phyloP scores from a whole-genome alignment of 2,329 filamentous ascomycete genomes.

The Aspergillus proliferans region DNA sequence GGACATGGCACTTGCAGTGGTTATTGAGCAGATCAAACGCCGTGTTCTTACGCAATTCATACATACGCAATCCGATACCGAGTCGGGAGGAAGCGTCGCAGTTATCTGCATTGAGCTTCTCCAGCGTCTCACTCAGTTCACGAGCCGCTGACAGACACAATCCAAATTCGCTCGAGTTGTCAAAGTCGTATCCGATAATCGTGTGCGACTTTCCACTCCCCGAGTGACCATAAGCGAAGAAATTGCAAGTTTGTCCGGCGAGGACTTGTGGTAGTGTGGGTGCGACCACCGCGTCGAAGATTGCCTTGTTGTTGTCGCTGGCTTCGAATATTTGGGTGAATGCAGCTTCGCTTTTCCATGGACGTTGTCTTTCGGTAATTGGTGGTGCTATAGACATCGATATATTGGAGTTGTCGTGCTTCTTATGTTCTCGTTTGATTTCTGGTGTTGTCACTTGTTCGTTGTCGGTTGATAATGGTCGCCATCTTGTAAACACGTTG shows the following conservation, averaged over 20 bases:
- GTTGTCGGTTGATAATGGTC: not conserved
- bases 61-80: constrained; percentile 36
- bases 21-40: constrained; percentile 40
- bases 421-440: not conserved
- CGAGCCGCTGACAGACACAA: constrained; percentile 33
- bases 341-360: constrained; percentile 21
- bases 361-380: not conserved
- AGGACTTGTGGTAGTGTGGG: constrained; percentile 30
- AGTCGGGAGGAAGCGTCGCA: constrained; percentile 11
- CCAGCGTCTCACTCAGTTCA: constrained; percentile 21
- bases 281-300: constrained; percentile 28
- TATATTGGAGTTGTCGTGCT: not conserved
- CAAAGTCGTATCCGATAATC: constrained; percentile 39
- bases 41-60: constrained; percentile 37
- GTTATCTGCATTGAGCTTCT: constrained; percentile 16
- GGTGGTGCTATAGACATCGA: not conserved
- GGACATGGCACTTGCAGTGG: constrained; percentile 33
- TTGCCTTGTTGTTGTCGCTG: constrained; percentile 16
- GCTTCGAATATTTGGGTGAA: constrained; percentile 19
- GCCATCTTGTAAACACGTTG: not conserved
- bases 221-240: constrained; percentile 42
- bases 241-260: constrained; percentile 33
- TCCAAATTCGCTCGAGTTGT: constrained; percentile 28
- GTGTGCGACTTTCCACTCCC: constrained; percentile 40
- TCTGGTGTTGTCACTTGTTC: not conserved